Conservation (phyloP, 495 filamentous ascomycete species). For the Talaromyces borbonicus region DNA sequence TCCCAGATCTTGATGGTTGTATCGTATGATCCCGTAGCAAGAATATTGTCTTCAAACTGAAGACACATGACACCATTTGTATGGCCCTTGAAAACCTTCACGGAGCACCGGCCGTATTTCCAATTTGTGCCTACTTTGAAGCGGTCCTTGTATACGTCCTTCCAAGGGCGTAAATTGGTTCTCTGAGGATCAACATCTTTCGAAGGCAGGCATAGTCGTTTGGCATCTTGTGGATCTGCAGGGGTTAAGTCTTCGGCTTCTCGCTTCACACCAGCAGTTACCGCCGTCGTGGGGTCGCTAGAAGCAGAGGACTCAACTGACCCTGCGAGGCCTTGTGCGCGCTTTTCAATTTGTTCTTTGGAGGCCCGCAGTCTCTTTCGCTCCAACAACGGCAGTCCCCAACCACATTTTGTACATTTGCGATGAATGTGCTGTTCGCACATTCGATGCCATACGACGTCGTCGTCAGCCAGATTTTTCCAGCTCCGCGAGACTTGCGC, state of each 20-base stretch:
- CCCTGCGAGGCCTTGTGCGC: slow-evolving; percentile 42
- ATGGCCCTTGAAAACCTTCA: slow-evolving; percentile 76
- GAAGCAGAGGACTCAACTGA: slow-evolving; percentile 15
- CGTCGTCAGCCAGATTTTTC: slow-evolving; percentile 82
- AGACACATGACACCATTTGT: slow-evolving; percentile 92
- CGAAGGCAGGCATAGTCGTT: slow-evolving; percentile 20
- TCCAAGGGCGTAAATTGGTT: slow-evolving; percentile 65
- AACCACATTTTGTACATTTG: slow-evolving; percentile 95
- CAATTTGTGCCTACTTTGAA: slow-evolving; percentile 90
- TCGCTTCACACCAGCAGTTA: slow-evolving; percentile 15
- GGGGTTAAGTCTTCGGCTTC: slow-evolving; percentile 10
- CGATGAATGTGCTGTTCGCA: slow-evolving; percentile 97
- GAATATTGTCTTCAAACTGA: slow-evolving; percentile 87
- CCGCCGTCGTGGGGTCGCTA: slow-evolving; percentile 14
- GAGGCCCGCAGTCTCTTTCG: slow-evolving; percentile 78
- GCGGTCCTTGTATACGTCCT: slow-evolving; percentile 82
- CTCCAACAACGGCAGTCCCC: slow-evolving; percentile 85
- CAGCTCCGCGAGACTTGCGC: slow-evolving; percentile 89
- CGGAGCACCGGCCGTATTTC: slow-evolving; percentile 84
- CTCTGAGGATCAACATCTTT: slow-evolving; percentile 35
- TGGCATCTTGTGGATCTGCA: slow-evolving; percentile 20
- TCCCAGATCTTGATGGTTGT: slow-evolving; percentile 93
- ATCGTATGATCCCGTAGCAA: slow-evolving; percentile 94
- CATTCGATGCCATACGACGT: slow-evolving; percentile 98
- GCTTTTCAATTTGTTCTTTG: slow-evolving; percentile 73